Conservation (phyloP, 805 yeast genomes). For the Wickerhamomyces chaumierensis region DNA sequence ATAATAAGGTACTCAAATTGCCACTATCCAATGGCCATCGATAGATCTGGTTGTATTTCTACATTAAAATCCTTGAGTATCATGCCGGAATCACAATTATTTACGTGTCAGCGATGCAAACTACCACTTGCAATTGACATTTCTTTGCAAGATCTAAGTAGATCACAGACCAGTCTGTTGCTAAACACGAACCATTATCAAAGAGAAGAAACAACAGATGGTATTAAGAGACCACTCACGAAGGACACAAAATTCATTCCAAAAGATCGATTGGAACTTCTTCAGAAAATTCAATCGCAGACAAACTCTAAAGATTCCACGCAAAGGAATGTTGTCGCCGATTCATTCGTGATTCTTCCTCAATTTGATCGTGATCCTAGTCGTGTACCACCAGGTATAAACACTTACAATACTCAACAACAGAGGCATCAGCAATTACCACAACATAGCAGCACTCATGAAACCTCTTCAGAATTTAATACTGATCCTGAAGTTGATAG, state of each 20-base stretch:
- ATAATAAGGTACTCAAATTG: too few species aligned
- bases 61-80: too few species aligned
- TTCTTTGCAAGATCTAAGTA: conserved; percentile 38
- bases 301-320: conserved; percentile 4
- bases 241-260: conserved; percentile 17
- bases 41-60: too few species aligned
- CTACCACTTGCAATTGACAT: conserved; percentile 46
- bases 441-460: too few species aligned
- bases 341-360: conserved; percentile 18
- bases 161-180: conserved; percentile 45
- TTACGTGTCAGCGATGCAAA: conserved; percentile 51
- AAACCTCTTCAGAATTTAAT: too few species aligned
- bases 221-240: conserved; percentile 2
- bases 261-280: conserved; percentile 7
- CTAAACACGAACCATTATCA: neutral
- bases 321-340: conserved; percentile 7
- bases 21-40: too few species aligned
- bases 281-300: conserved; percentile 5
- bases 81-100: neutral
- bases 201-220: conserved; percentile 18
- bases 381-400: too few species aligned
- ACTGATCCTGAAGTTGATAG: conserved; percentile 17
- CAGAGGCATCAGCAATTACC: too few species aligned
- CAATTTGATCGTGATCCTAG: conserved; percentile 13
- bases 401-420: too few species aligned